phyloP scores from a whole-genome alignment of 129 eudicot species.

The Glebionis coronaria region DNA sequence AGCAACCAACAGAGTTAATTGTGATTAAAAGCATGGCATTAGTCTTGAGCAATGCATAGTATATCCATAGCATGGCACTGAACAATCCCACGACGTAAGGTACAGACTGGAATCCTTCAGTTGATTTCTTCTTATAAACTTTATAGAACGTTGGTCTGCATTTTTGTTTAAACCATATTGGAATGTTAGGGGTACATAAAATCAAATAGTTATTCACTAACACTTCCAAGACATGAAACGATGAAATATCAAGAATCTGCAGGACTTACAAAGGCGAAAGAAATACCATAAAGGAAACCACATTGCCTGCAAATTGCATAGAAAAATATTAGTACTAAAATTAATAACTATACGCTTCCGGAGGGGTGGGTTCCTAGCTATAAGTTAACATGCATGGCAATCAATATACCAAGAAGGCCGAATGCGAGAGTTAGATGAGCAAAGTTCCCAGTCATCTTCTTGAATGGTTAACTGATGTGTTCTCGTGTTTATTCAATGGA shows the following conservation, averaged over 20 bases:
- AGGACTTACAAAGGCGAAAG: conserved; percentile 72
- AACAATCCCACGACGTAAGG: conserved; percentile 69
- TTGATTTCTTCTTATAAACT: conserved; percentile 69
- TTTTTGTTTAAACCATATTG: background rate
- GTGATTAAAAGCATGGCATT: conserved; percentile 61
- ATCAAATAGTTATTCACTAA: too few species aligned
- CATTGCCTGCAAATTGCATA: conserved; percentile 40
- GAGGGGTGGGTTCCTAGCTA: background rate
- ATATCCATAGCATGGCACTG: conserved; percentile 73
- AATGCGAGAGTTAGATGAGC: conserved; percentile 59
- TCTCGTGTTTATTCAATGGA: background rate
- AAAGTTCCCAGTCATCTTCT: conserved; percentile 37
- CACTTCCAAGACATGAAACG: too few species aligned
- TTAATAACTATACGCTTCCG: background rate
- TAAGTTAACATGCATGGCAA: too few species aligned
- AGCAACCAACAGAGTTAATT: conserved; percentile 57
- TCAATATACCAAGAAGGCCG: conserved; percentile 58
- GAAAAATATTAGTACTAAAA: conserved; percentile 1
- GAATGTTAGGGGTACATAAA: too few species aligned
- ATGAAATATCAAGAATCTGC: background rate
- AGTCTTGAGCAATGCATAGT: conserved; percentile 60
- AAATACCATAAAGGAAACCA: conserved; percentile 69
- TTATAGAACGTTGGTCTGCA: conserved; percentile 66
- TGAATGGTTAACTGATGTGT: background rate
- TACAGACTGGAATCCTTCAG: conserved; percentile 59